phyloP scores from a whole-genome alignment of 768 basidiomycete species.

The Tricholomella constricta region DNA sequence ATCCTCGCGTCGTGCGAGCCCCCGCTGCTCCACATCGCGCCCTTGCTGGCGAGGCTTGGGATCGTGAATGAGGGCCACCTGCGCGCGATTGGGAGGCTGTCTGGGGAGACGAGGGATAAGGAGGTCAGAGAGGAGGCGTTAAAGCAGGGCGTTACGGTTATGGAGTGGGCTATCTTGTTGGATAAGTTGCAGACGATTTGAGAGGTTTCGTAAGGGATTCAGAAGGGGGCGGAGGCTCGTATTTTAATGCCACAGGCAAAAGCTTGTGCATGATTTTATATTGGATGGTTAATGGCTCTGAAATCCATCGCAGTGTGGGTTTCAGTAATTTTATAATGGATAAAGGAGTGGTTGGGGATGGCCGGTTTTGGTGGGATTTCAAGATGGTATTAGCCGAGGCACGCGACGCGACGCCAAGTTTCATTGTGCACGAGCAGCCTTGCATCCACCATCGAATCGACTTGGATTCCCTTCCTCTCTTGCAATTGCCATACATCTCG shows the following conservation, averaged over 20 bases:
- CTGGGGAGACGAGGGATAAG: slow-evolving; percentile 65
- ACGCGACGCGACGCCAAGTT: no score
- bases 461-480: no score
- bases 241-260: neutral
- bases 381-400: no score
- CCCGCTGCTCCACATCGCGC: slow-evolving; percentile 62
- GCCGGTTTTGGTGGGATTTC: no score
- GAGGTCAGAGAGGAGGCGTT: slow-evolving; percentile 74
- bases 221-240: neutral
- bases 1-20: slow-evolving; percentile 66
- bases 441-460: no score
- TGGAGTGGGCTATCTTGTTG: slow-evolving; percentile 80
- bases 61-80: slow-evolving; percentile 63
- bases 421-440: no score
- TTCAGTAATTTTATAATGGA: neutral
- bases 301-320: neutral
- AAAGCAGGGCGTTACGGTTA: slow-evolving; percentile 64
- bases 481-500: no score
- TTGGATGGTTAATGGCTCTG: neutral
- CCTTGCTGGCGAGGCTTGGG: slow-evolving; percentile 57
- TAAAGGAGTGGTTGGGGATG: no score
- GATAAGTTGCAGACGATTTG: slow-evolving; percentile 50
- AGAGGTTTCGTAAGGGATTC: neutral
- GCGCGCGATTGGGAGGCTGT: slow-evolving; percentile 58
- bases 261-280: neutral